phyloP scores from a whole-genome alignment of 345 rosid species.

The Eucalyptus globulus region DNA sequence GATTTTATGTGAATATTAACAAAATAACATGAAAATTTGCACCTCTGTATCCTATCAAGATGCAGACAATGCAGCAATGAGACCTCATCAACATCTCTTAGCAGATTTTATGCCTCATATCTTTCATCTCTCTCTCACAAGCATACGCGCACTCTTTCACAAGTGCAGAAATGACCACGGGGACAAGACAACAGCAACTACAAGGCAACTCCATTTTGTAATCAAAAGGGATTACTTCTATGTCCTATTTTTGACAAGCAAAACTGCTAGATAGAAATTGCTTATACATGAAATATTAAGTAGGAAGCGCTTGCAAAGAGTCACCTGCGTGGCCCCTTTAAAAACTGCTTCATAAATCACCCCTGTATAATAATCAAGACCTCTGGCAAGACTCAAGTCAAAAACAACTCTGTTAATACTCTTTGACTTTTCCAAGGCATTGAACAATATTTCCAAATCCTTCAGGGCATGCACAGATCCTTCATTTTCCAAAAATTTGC shows the following conservation, averaged over 20 bases:
- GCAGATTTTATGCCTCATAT: background rate
- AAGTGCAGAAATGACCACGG: background rate
- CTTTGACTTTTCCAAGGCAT: conserved; percentile 69
- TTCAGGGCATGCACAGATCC: conserved; percentile 59
- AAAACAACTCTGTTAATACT: conserved; percentile 72
- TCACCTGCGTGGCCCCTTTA: conserved; percentile 75
- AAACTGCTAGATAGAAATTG: background rate
- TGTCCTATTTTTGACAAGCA: background rate
- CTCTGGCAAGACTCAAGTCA: conserved; percentile 97
- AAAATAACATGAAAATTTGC: background rate
- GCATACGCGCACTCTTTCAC: background rate
- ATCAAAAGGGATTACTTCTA: background rate
- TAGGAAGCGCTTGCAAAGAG: background rate
- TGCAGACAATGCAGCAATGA: background rate
- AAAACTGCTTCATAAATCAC: conserved; percentile 90
- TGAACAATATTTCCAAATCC: conserved; percentile 70
- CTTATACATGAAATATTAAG: background rate
- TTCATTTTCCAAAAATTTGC: conserved; percentile 39
- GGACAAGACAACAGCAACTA: background rate
- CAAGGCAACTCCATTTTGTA: background rate
- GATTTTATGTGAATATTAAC: background rate
- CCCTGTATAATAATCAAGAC: conserved; percentile 97
- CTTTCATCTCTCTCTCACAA: background rate
- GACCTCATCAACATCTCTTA: background rate
- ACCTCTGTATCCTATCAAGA: background rate